Evolutionary conservation across 2,329 filamentous ascomycete genomes (phyloP).

Genomic region (Monilinia vaccinii-corymbosi): DNA sequence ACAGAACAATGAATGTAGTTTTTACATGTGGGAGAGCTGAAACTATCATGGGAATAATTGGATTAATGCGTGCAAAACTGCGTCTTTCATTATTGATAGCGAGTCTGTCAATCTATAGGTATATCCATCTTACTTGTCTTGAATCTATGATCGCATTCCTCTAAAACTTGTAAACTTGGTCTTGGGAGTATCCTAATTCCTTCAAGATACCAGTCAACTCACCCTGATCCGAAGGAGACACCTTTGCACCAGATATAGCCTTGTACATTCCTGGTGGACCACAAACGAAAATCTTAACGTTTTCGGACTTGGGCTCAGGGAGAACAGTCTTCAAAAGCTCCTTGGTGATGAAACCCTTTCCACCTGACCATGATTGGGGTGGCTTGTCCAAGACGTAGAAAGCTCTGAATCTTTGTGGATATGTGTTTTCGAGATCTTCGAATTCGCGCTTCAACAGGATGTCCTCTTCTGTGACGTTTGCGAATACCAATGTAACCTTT

Average conservation of each 20-base stretch:
- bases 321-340: slow-evolving; percentile 91
- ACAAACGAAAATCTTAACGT: slow-evolving; percentile 95
- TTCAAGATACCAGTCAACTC: slow-evolving; percentile 71
- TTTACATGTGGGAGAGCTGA: too few species aligned
- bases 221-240: slow-evolving; percentile 87
- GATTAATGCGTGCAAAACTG: not conserved
- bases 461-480: slow-evolving; percentile 82
- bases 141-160: not conserved
- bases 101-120: not conserved
- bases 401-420: slow-evolving; percentile 87
- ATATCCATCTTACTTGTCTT: not conserved
- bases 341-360: slow-evolving; percentile 76
- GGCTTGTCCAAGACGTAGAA: slow-evolving; percentile 90
- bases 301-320: slow-evolving; percentile 81
- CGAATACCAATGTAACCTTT: slow-evolving; percentile 91
- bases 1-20: too few species aligned
- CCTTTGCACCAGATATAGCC: slow-evolving; percentile 81
- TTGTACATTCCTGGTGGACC: slow-evolving; percentile 91
- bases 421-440: slow-evolving; percentile 82
- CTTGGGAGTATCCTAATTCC: slow-evolving; percentile 74
- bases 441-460: slow-evolving; percentile 85
- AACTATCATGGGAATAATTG: not conserved
- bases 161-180: slow-evolving; percentile 96
- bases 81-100: not conserved
- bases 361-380: slow-evolving; percentile 66